A percentile compares a stretch with the other conserved stretches of the same genome.
Evolutionary conservation across 2,329 filamentous ascomycete species (phyloP).

Genomic region (Ophidiomyces ophidiicola): DNA sequence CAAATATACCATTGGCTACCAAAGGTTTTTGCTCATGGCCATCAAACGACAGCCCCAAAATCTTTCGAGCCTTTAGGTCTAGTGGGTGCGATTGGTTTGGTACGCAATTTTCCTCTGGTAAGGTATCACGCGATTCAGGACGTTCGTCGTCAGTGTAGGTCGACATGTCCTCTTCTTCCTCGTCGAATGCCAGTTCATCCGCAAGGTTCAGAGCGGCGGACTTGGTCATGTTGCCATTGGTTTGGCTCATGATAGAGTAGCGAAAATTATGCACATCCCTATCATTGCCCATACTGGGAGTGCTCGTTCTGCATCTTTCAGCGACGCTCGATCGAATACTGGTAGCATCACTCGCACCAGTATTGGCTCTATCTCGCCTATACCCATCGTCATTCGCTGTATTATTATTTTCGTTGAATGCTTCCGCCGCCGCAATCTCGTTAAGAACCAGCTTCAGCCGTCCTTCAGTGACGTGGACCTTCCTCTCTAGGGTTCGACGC

Average conservation of each 20-base stretch:
- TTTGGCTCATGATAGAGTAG: constrained; percentile 56
- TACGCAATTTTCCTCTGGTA: constrained; percentile 31
- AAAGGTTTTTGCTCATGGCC: constrained; percentile 12
- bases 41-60: constrained; percentile 35
- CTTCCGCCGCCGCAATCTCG: constrained; percentile 50
- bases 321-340: constrained; percentile 60
- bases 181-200: constrained; percentile 76
- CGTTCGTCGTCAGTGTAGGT: constrained; percentile 56
- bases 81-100: constrained; percentile 29
- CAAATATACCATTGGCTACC: constrained; percentile 5
- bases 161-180: constrained; percentile 53
- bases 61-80: constrained; percentile 33
- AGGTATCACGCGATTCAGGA: constrained; percentile 37
- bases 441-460: constrained; percentile 73
- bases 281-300: constrained; percentile 42
- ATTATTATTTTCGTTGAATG: constrained; percentile 17
- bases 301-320: constrained; percentile 47
- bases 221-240: constrained; percentile 43
- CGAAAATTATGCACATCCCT: constrained; percentile 43
- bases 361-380: constrained; percentile 22
- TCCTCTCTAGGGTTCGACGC: constrained; percentile 67
- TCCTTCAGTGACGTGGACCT: constrained; percentile 78
- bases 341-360: constrained; percentile 51
- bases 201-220: constrained; percentile 64
- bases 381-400: neutral